These are phyloP conservation scores for Fusarium subglutinans DNA, from an alignment of 2,329 filamentous ascomycete species.

Conservation along the genomic window DNA sequence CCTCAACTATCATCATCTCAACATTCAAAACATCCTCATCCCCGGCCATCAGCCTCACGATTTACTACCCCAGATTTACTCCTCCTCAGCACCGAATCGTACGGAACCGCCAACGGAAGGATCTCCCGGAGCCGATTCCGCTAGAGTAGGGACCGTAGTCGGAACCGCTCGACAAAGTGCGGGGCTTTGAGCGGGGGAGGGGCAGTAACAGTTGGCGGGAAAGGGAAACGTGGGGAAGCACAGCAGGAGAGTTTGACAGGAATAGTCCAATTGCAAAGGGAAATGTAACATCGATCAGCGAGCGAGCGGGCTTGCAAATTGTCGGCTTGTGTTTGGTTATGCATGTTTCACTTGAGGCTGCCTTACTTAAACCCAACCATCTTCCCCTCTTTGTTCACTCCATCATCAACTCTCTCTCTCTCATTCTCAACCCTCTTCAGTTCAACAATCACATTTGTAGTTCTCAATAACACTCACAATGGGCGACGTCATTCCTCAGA, in stretches of 20 bases:
- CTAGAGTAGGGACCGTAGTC: not conserved
- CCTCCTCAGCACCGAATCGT: not conserved
- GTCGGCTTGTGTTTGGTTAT: not conserved
- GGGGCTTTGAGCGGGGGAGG: not conserved
- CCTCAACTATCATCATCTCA: no score
- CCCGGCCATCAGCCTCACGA: not conserved
- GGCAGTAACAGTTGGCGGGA: not conserved
- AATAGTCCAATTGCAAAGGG: not conserved
- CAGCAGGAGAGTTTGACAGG: not conserved
- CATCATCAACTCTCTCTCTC: not conserved
- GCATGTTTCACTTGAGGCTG: conserved; percentile 10
- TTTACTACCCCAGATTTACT: not conserved
- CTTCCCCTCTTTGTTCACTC: conserved; percentile 2
- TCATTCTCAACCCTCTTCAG: not conserved
- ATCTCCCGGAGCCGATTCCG: conserved; percentile 2
- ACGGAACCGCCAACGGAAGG: not conserved
- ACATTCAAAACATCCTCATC: not conserved
- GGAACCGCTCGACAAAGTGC: not conserved
- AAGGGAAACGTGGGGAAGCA: not conserved
- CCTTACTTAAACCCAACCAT: conserved; percentile 10
- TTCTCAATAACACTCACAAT: not conserved
- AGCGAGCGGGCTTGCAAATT: not conserved
- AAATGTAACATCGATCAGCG: not conserved
- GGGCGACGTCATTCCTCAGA: conserved; percentile 33
- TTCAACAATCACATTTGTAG: not conserved